A percentile compares a stretch with the other conserved stretches of the same genome.
phyloP scores from a whole-genome alignment of 2,329 filamentous ascomycete species.

The Ascochyta fabae region DNA sequence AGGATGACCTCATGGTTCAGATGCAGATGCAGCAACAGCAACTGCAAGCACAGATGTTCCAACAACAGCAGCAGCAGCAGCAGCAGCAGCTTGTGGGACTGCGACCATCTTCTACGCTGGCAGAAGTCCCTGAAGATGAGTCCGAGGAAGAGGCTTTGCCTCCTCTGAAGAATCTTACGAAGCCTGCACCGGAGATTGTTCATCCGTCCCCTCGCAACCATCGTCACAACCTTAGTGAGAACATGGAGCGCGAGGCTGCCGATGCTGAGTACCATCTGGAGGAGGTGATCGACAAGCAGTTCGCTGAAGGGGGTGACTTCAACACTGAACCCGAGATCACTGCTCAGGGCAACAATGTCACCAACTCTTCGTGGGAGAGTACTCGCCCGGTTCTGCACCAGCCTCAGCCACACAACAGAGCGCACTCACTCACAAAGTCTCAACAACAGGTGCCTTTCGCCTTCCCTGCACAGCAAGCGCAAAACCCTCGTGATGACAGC shows the following conservation, averaged over 20 bases:
- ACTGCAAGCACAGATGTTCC: conserved; percentile 59
- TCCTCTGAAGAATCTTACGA: conserved; percentile 46
- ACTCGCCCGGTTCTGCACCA: conserved; percentile 65
- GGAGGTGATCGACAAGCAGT: conserved; percentile 77
- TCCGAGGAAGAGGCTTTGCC: conserved; percentile 61
- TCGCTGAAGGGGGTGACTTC: conserved; percentile 75
- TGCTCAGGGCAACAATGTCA: conserved; percentile 33
- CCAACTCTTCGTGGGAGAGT: conserved; percentile 43
- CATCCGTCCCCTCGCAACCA: conserved; percentile 66
- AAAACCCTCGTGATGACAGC: conserved; percentile 46
- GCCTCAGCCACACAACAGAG: conserved; percentile 74
- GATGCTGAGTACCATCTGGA: conserved; percentile 86
- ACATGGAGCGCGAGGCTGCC: conserved; percentile 82
- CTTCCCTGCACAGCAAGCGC: conserved; percentile 34
- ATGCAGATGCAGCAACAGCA: conserved; percentile 59
- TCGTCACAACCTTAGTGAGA: conserved; percentile 76
- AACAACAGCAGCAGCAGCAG: conserved; percentile 58
- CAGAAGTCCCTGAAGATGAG: conserved; percentile 76
- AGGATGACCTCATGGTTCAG: conserved; percentile 52
- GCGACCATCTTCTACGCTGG: conserved; percentile 59
- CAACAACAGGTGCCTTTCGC: conserved; percentile 52
- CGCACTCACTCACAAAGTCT: conserved; percentile 73
- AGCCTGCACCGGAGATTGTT: conserved; percentile 60
- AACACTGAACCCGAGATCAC: conserved; percentile 61
- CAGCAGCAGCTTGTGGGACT: conserved; percentile 55